Evolutionary conservation across 2,329 filamentous ascomycete genomes (phyloP).

Genomic region (Corynespora cassiicola): DNA sequence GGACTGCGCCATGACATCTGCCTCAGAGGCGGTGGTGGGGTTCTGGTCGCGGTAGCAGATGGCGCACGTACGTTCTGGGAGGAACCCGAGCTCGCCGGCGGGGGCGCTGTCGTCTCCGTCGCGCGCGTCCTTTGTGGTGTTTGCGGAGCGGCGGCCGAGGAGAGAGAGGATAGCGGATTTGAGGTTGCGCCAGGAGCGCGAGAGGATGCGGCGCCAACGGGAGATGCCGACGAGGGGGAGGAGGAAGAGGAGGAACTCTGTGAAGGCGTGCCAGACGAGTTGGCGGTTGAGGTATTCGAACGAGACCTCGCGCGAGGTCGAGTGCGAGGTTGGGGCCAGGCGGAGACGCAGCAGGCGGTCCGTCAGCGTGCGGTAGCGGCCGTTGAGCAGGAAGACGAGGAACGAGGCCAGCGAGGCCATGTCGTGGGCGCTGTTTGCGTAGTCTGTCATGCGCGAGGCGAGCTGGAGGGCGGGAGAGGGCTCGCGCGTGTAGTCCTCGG

Average conservation of each 20-base stretch:
- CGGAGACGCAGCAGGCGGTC: constrained; percentile 85
- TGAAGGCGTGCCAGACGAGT: constrained; percentile 99
- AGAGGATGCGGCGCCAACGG: constrained; percentile 90
- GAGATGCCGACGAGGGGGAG: constrained; percentile 96
- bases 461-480: constrained; percentile 58
- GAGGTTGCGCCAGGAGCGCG: constrained; percentile 82
- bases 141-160: constrained; percentile 49
- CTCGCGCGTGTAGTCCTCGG: constrained; percentile 72
- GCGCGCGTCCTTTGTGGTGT: constrained; percentile 54
- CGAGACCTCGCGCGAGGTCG: constrained; percentile 88
- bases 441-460: constrained; percentile 73
- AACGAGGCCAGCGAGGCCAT: constrained; percentile 85
- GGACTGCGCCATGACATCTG: constrained; percentile 70
- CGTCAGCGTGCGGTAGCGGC: constrained; percentile 86
- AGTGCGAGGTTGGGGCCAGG: constrained; percentile 80
- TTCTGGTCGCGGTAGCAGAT: constrained; percentile 98
- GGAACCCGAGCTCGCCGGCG: constrained; percentile 78
- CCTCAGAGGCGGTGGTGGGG: constrained; percentile 68
- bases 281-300: constrained; percentile 98
- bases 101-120: constrained; percentile 54
- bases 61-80: constrained; percentile 92
- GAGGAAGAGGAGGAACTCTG: constrained; percentile 95
- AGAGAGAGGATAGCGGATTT: constrained; percentile 62
- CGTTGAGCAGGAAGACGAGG: constrained; percentile 87
- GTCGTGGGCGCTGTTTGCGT: constrained; percentile 76